Base-by-base conservation (phyloP, 257 asterid species). In the Nicotiana tabacum region DNA sequence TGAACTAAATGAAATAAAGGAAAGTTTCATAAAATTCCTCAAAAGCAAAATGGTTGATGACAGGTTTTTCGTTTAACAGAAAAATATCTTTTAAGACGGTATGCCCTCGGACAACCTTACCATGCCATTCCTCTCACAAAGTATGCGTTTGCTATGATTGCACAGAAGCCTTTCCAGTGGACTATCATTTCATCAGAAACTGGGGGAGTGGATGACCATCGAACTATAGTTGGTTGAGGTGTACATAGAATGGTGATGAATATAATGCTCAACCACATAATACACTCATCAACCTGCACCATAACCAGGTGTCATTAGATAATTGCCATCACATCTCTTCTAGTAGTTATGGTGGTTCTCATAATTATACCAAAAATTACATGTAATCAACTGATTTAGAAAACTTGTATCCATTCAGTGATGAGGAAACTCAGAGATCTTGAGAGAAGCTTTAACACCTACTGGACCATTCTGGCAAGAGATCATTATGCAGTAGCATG, bases 61-160 rank as follows among this genome's bases (percentile, higher is more conserved):
- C 13, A 24, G 43, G 24, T 74, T 6, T 72, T 48, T 11, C 32
- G 43, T 3, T 43, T 11, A 2, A 11, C 3, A 0, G 17, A 6
- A 46, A 69, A 69, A 1, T 72, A 43, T 74, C 24, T 24, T 74
- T 74, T 16, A 48, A 12, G 79, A 24, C 15, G 16, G 15, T 46
- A 72, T 43, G 13, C 21, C 5, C 78, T 43, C 58, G 2, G 2
- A 37, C 78, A 11, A 84, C 62, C 94, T 90, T 81, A 95, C 99
- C 98, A 95, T 76, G 99, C 99, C 99, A 94, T 95, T 88, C 99
- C 99, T 90, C 96, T 92, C 93, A 89, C 83, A 83, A 86, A 95
- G 85, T 95, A 95, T 8, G 99, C 99, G 88, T 95, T 95, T 83
- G 99, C 96, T 83, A 95, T 95, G 78, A 95, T 89, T 82, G 98